Base-by-base conservation (phyloP, 805 yeast species). In the Myxozyma vanderwaltii region DNA sequence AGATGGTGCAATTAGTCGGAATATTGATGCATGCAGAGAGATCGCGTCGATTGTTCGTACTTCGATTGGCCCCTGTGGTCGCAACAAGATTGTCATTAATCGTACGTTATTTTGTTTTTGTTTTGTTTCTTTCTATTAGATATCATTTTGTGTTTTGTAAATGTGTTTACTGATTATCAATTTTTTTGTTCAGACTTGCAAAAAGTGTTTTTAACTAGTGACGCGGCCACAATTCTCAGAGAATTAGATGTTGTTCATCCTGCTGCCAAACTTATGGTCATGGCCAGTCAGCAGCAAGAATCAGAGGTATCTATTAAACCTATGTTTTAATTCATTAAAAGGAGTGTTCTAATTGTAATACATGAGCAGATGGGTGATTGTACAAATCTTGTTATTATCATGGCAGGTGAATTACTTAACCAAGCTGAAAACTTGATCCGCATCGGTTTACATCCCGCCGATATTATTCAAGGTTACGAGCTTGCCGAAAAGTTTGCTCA, bases 241-340 rank as follows among this genome's bases (percentile, higher is more conserved):
- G 98, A 94, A 74, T 78, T 92, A 56, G 97, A 92, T 63, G 90
- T 92, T 66, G 91, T 94, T 48, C 98, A 92, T 73, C 99, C 99
- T 4, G 98, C 97, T 2, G 99, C 94, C 10, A 94, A 92, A 75
- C 84, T 94, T 48, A 81, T 94, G 63, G 94, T 92, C 56, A 91
- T 91, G 97, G 96, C 98, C 21, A 85, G 96, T 13, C 89, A 92
- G 72, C 99, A 94, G 77, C 99, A 94, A 76, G 96, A 94, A 73
- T 82, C 84, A 68, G 99, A 92, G 64, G 69, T 65, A 56, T 13
- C 63, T 38, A 21, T 24, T n/a, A n/a, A n/a, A n/a, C n/a, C n/a
- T n/a, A 26, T 43, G 36, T 21, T 33, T 1, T 24, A 19, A 12
- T 27, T 38, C 12, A 41, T 13, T 29, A 4, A 35, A 19, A 23